Base-by-base conservation (phyloP, 352 stramenopile species). In the Phytophthora constricta region DNA sequence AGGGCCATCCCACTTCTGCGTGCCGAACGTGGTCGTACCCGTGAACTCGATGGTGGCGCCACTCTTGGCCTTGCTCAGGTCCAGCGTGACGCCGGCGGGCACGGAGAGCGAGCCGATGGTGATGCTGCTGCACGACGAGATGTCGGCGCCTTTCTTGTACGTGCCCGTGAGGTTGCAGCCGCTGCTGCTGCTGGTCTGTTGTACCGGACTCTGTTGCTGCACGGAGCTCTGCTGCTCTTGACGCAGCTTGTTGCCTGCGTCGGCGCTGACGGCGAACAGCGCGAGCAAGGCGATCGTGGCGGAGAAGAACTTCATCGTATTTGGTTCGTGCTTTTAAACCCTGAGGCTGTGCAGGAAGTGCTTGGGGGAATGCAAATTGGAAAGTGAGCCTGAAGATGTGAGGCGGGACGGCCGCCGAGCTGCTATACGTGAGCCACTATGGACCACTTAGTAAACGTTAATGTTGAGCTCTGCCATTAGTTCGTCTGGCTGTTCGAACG, bases 1-100 rank as follows among this genome's bases (percentile, higher is more conserved):
- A 17, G 69, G 73, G 4, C 73, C 73, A 1, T 53, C 69, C 69
- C 69, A 81, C 23, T 69, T 59, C 20, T 70, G 64, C 16, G 57
- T 68, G 39, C 69, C 73, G 37, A 81, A 81, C 14, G 59, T 78
- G 23, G 65, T 76, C 17, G 69, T 81, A 16, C 73, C 73, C 13
- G 22, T 20, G 66, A 81, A 76, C 11, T 61, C 70, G 34, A 81
- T 77, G 28, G 54, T 73, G 33, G 73, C 68, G 19, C 73, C 73
- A 2, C 5, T 58, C 58, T 75, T 70, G 33, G 69, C 55, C 7
- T 48, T 49, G 26, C 65, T 76, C 33, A 81, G 53, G 60, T 81
- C 73, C 7, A 81, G 59, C 33, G 73, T 81, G 34, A 70, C 57
- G 20, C 73, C 73, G 4, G 68, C 69, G 1, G 73, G 73, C 17